Base-by-base conservation (phyloP, 768 basidiomycete genomes). In the Calocybe gangraenosa region DNA sequence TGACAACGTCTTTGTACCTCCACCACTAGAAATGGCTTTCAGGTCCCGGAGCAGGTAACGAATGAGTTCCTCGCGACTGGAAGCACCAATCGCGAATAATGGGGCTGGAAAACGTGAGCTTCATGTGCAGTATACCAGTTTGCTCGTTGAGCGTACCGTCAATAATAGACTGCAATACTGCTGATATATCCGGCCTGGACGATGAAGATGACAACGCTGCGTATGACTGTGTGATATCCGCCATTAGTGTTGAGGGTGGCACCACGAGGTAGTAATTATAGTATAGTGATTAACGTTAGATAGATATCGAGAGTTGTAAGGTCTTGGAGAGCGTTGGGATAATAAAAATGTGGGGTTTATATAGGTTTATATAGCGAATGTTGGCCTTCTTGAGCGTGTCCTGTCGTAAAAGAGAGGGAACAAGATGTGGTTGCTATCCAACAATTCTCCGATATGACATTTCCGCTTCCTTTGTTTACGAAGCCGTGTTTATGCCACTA, bases 31-130 rank as follows among this genome's bases (percentile, higher is more conserved):
- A 20, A 55, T 41, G 14, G 50, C 58, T 52, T 68, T 73, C 34
- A 89, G 66, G 64, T 90, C 87, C 41, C 74, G 67, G 15, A 90
- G 59, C 23, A 90, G 67, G 8, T 63, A 55, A 48, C 76, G 75
- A 22, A 87, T 70, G 38, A 88, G 69, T n/a, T 74, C 63, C 32
- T 69, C 63, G 42, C 84, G 78, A 46, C 75, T 65, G 11, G 63
- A 49, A 8, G 64, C 61, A 55, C 77, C 71, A 46, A 83, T 67
- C 23, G 70, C 62, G 25, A 75, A 70, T 5, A 75, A 72, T 7
- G 68, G 59, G 8, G 78, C 79, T 49, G 32, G 3, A 32, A 14
- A 18, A 35, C 6, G 7, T 14, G 28, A 40, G 7, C 7, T 15
- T n/a, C 13, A 2, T 20, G 20, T 17, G 34, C 15, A 9, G 25